A percentile compares a stretch with the other conserved stretches of the same genome.
phyloP scores from a whole-genome alignment of 352 stramenopile genomes.

The Phytophthora boehmeriae region DNA sequence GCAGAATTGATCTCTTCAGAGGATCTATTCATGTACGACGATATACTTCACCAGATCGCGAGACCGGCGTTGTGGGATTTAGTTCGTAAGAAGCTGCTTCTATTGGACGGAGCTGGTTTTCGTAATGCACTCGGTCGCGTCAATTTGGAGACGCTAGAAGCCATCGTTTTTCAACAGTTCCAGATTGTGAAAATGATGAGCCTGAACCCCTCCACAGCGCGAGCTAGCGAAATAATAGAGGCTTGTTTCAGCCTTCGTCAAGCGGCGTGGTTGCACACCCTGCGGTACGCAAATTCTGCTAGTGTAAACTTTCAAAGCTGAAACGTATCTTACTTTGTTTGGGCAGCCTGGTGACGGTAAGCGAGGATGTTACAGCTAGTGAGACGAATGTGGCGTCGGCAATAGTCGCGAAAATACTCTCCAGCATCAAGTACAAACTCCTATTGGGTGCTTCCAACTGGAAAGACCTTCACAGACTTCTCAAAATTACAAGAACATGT shows the following conservation, averaged over 20 bases:
- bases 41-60: slow-evolving; percentile 39
- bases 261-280: slow-evolving; percentile 60
- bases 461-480: slow-evolving; percentile 42
- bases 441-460: slow-evolving; percentile 42
- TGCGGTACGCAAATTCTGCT: slow-evolving; percentile 43
- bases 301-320: not conserved
- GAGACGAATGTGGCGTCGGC: slow-evolving; percentile 13
- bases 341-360: slow-evolving; percentile 30
- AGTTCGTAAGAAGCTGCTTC: slow-evolving; percentile 49
- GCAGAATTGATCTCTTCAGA: not conserved
- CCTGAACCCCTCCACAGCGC: slow-evolving; percentile 45
- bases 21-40: slow-evolving; percentile 9
- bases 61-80: slow-evolving; percentile 55
- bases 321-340: slow-evolving; percentile 1
- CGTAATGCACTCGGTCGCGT: slow-evolving; percentile 31
- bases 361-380: slow-evolving; percentile 13
- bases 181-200: slow-evolving; percentile 49
- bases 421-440: slow-evolving; percentile 45
- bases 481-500: slow-evolving; percentile 8
- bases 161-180: slow-evolving; percentile 54
- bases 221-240: slow-evolving; percentile 56
- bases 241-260: slow-evolving; percentile 64
- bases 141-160: slow-evolving; percentile 49
- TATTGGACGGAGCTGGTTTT: slow-evolving; percentile 32
- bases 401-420: slow-evolving; percentile 31